phyloP scores from a whole-genome alignment of 108 stramenopile species.

The Licmophora abbreviata region DNA sequence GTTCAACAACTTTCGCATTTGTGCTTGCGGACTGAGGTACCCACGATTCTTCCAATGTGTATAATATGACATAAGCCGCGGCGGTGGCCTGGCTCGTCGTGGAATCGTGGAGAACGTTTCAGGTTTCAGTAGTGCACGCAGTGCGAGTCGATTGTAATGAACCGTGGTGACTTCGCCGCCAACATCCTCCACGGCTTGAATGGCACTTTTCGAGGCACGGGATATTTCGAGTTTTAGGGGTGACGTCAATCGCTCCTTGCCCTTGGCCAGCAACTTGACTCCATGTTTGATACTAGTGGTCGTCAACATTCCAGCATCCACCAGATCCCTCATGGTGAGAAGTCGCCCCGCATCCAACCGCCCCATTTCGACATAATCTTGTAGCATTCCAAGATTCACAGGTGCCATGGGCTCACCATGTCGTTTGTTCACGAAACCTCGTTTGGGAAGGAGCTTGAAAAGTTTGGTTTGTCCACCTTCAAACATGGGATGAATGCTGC shows the following conservation, averaged over 20 bases:
- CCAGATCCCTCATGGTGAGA: constrained; percentile 89
- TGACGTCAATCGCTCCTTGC: constrained; percentile 48
- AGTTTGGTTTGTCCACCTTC: constrained; percentile 99
- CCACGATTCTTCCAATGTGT: constrained; percentile 85
- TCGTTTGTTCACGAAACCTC: constrained; percentile 90
- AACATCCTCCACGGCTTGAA: constrained; percentile 81
- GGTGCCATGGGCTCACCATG: constrained; percentile 64
- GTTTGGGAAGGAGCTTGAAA: constrained; percentile 91
- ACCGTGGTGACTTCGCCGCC: constrained; percentile 96
- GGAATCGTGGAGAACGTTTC: constrained; percentile 82
- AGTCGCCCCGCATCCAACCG: constrained; percentile 44
- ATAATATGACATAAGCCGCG: constrained; percentile 91
- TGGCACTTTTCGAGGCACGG: constrained; percentile 80
- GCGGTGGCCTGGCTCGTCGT: constrained; percentile 88
- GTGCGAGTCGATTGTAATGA: constrained; percentile 89
- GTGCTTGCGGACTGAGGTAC: constrained; percentile 90
- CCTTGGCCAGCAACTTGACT: constrained; percentile 76
- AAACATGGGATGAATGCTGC: constrained; percentile 77
- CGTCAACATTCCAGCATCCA: constrained; percentile 76
- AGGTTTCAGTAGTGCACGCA: constrained; percentile 90
- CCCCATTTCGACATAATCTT: constrained; percentile 93
- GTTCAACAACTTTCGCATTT: constrained; percentile 58
- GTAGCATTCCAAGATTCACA: constrained; percentile 78
- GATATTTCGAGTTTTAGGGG: constrained; percentile 86
- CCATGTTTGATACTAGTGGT: constrained; percentile 71